Base-by-base conservation (phyloP, 2,329 filamentous ascomycete species). In the Paraphoma sp. region DNA sequence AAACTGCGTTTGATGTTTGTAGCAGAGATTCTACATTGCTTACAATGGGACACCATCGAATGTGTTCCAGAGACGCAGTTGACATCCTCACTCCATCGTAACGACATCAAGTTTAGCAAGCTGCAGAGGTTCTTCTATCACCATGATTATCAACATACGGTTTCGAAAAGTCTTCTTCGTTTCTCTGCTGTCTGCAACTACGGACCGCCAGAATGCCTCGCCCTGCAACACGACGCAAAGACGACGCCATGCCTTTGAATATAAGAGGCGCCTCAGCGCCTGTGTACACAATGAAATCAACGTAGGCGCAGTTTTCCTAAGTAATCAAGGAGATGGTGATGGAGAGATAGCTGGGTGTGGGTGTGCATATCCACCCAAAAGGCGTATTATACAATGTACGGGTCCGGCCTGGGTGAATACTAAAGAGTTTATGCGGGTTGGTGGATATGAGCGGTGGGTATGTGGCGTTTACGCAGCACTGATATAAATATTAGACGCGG, bases 391-490 rank as follows among this genome's bases (percentile, higher is more conserved):
- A 62, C 52, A 52, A 42, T 57, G 51, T 62, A 56, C 43, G 53
- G 58, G 54, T 47, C 59, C 59, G 54, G 59, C 59, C 59, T 62
- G 51, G 55, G 43, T 33, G 44, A 57, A 61, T 46, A 54, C 47
- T 46, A 51, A 47, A 46, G 31, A 46, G 52, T 47, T 28, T 12
- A 49, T 47, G 48, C 47, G 41, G 52, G 45, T 44, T 29, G 36
- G 33, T 36, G 33, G 33, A 36, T 36, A 36, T 36, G 33, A 40
- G 41, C 48, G 30, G 31, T 33, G 49, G 41, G 18, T 48, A 40
- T 43, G n/a, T 17, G 6, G 28, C 29, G 46, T 29, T 56, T 60
- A 63, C 47, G 16, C 68, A 73, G 48, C 72, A 71, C 53, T 73
- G 66, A 47, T 66, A 69, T 51, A 54, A 69, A 33, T 68, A 56